phyloP scores from a whole-genome alignment of 73 alveolate genomes.

The Paramecium sexaurelia region DNA sequence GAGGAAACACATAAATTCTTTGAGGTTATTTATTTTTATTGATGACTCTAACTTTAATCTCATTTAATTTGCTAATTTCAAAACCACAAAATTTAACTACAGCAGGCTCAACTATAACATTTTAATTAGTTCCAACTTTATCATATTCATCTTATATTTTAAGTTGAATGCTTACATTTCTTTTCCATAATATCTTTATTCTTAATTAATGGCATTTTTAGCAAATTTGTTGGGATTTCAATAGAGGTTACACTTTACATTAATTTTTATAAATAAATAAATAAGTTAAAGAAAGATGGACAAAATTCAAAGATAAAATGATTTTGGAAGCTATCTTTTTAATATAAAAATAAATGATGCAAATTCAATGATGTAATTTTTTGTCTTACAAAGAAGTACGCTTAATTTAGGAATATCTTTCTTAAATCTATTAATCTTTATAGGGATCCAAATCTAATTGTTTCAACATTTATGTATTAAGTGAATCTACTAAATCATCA shows the following conservation, averaged over 20 bases:
- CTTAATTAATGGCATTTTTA: conserved; percentile 22
- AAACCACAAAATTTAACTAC: conserved; percentile 94
- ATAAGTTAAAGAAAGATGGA: not conserved
- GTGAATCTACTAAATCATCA: not conserved
- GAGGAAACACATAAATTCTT: conserved; percentile 93
- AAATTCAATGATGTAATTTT: not conserved
- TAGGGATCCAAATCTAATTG: not conserved
- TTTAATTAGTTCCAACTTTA: conserved; percentile 56
- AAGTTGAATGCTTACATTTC: not conserved
- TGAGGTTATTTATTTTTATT: conserved; percentile 90
- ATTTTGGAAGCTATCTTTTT: not conserved
- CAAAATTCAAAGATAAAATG: not conserved
- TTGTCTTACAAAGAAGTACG: conserved; percentile 3
- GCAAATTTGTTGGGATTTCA: conserved; percentile 32
- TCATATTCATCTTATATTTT: conserved; percentile 40
- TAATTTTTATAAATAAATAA: not conserved
- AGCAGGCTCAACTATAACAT: conserved; percentile 78
- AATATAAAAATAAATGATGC: not conserved
- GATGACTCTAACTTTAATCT: conserved; percentile 82
- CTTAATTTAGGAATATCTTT: conserved; percentile 3
- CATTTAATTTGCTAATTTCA: conserved; percentile 86
- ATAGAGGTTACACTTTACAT: conserved; percentile 50
- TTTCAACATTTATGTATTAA: not conserved
- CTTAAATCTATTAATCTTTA: conserved; percentile 10
- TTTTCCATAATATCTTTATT: conserved; percentile 44